Conservation (phyloP, 2,329 filamentous ascomycete genomes). For the Trichoderma sp. region DNA sequence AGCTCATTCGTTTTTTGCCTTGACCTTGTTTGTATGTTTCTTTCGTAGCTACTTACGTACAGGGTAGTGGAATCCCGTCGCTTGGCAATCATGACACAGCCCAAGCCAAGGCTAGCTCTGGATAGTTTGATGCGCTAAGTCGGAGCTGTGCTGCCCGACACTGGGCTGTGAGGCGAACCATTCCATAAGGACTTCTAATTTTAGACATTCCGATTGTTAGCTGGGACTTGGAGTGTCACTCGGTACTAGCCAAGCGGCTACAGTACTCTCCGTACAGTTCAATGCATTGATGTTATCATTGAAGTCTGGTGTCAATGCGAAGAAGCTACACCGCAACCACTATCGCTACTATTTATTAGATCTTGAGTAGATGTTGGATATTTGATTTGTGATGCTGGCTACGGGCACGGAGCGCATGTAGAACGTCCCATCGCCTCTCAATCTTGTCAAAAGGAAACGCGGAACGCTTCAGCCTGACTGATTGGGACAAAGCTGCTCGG, state of each 20-base stretch:
- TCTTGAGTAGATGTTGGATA: not conserved
- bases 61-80: not conserved
- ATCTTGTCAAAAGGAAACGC: not conserved
- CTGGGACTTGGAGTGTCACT: not conserved
- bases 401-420: not conserved
- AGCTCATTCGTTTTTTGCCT: not conserved
- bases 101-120: not conserved
- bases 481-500: not conserved
- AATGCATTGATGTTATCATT: not conserved
- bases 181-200: not conserved
- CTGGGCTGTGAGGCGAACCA: constrained; percentile 12
- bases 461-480: not conserved
- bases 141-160: not conserved
- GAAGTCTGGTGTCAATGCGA: not conserved
- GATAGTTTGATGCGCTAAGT: not conserved
- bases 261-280: not conserved
- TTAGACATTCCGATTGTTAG: not conserved
- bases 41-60: not conserved
- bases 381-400: not conserved
- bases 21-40: not conserved
- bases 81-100: not conserved
- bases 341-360: not conserved
- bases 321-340: not conserved
- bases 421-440: not conserved
- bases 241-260: too few relatives aligned